A percentile compares a stretch with the other conserved stretches of the same genome.
phyloP scores from a whole-genome alignment of 2,329 filamentous ascomycete genomes.

The Hortaea werneckii region DNA sequence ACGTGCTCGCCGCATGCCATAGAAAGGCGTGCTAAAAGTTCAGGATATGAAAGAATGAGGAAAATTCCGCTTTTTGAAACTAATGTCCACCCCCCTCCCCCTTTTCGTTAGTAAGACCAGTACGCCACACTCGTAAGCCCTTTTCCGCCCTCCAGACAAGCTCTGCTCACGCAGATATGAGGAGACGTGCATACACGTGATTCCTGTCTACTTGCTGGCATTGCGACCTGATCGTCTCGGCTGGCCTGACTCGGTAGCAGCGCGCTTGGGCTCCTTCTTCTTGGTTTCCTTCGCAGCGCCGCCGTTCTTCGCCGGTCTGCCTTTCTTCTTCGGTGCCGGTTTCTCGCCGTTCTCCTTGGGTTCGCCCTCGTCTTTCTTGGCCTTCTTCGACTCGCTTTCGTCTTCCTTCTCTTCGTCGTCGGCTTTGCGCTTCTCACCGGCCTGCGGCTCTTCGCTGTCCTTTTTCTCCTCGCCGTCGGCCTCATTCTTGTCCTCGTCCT shows the following conservation, averaged over 20 bases:
- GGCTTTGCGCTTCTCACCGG: slow-evolving; percentile 22
- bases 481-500: slow-evolving; percentile 14
- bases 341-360: slow-evolving; percentile 6
- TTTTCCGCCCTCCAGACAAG: too few species aligned
- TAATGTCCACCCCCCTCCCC: too few species aligned
- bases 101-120: too few species aligned
- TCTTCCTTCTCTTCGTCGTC: slow-evolving; percentile 19
- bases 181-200: too few species aligned
- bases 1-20: too few species aligned
- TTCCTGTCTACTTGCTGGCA: slow-evolving; percentile 16
- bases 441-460: slow-evolving; percentile 15
- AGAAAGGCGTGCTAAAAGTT: too few species aligned
- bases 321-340: slow-evolving; percentile 31
- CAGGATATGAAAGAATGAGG: too few species aligned
- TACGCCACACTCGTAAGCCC: too few species aligned
- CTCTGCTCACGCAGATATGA: too few species aligned
- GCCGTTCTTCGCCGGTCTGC: slow-evolving; percentile 32
- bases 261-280: slow-evolving; percentile 39
- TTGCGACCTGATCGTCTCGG: slow-evolving; percentile 38
- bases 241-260: slow-evolving; percentile 39
- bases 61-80: too few species aligned
- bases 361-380: too few species aligned
- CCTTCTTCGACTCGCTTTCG: slow-evolving; percentile 13
- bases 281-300: slow-evolving; percentile 25
- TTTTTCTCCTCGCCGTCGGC: slow-evolving; percentile 12